Conservation (phyloP, 805 yeast genomes). For the Pichia heedii region DNA sequence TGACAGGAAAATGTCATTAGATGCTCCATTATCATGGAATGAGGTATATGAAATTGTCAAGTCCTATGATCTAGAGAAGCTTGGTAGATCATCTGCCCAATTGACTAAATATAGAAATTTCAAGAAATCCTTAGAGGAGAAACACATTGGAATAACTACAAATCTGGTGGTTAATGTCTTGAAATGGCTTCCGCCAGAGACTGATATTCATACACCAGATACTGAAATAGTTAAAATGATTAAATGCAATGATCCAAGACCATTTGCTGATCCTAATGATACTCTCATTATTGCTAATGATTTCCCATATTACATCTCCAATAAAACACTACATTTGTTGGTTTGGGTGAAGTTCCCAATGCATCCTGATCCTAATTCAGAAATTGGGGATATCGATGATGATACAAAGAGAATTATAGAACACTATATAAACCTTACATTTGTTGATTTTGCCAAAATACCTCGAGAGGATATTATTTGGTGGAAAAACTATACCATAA, state of each 20-base stretch:
- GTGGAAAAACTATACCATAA: slow-evolving; percentile 64
- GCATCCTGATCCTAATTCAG: slow-evolving; percentile 40
- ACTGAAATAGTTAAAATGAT: slow-evolving; percentile 12
- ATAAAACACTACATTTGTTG: slow-evolving; percentile 46
- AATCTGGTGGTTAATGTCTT: slow-evolving; percentile 40
- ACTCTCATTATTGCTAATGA: slow-evolving; percentile 44
- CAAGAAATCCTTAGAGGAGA: slow-evolving; percentile 30
- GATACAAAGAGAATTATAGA: slow-evolving; percentile 35
- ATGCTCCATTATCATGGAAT: slow-evolving; percentile 39
- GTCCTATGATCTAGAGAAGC: slow-evolving; percentile 34
- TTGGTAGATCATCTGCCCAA: slow-evolving; percentile 40
- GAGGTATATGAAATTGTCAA: slow-evolving; percentile 31
- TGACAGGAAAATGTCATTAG: slow-evolving; percentile 1
- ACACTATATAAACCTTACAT: slow-evolving; percentile 37
- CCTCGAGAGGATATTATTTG: slow-evolving; percentile 38
- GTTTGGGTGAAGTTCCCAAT: slow-evolving; percentile 59
- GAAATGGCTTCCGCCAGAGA: slow-evolving; percentile 37
- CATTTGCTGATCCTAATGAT: slow-evolving; percentile 36
- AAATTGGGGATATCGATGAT: slow-evolving; percentile 42
- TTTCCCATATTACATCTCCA: slow-evolving; percentile 57
- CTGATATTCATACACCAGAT: slow-evolving; percentile 1
- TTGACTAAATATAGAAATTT: slow-evolving; percentile 38
- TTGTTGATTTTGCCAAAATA: slow-evolving; percentile 36
- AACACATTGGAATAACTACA: slow-evolving; percentile 36
- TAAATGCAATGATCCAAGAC: slow-evolving; percentile 27